Conservation (phyloP, 805 yeast genomes). For the Yamadazyma sp. region DNA sequence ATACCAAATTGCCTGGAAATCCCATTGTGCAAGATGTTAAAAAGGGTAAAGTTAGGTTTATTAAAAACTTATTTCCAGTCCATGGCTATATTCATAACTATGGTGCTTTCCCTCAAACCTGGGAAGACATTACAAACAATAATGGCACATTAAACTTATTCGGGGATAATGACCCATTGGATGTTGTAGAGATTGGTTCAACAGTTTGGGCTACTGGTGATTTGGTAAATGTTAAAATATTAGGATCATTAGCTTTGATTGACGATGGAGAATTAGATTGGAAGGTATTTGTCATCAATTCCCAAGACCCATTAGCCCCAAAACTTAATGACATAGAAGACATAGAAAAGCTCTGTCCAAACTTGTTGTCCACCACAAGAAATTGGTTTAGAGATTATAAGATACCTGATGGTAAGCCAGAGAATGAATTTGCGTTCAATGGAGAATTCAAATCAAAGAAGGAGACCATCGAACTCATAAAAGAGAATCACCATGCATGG, state of each 20-base stretch:
- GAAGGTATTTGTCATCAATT: conserved; percentile 87
- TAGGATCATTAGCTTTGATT: conserved; percentile 91
- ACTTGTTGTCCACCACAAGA: conserved; percentile 87
- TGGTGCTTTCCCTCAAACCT: conserved; percentile 89
- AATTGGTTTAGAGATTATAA: conserved; percentile 99
- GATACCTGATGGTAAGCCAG: conserved; percentile 97
- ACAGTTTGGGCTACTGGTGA: conserved; percentile 64
- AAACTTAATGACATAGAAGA: conserved; percentile 89
- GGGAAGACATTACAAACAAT: conserved; percentile 86
- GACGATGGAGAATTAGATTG: conserved; percentile 92
- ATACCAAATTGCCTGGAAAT: conserved; percentile 53
- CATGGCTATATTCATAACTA: conserved; percentile 86
- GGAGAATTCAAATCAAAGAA: conserved; percentile 87
- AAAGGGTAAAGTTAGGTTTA: conserved; percentile 72
- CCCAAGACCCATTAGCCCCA: conserved; percentile 80
- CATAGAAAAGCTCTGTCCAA: conserved; percentile 86
- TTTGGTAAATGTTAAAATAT: conserved; percentile 83
- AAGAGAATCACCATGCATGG: conserved; percentile 87
- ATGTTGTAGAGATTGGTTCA: conserved; percentile 85
- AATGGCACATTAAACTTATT: conserved; percentile 40
- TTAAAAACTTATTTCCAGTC: conserved; percentile 75
- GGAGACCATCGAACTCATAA: conserved; percentile 80
- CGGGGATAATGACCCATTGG: conserved; percentile 49
- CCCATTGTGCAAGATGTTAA: conserved; percentile 81
- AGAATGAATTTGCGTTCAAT: conserved; percentile 93